Evolutionary conservation across 768 basidiomycete species (phyloP), one percentile per base, ranked within the genome.

Genomic region (Porphyrellus cyaneotinctus): DNA sequence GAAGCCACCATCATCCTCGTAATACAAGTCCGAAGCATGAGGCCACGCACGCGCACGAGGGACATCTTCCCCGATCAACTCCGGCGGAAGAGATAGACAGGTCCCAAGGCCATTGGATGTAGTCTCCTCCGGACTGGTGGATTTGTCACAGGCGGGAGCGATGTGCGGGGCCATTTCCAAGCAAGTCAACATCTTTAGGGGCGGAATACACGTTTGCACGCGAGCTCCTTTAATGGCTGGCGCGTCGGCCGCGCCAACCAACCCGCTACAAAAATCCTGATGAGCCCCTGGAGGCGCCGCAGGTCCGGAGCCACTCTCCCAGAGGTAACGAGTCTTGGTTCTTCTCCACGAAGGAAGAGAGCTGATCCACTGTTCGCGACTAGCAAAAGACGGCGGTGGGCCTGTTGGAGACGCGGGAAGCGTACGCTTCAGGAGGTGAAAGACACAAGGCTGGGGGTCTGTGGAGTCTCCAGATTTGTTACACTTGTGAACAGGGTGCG

Each of bases 161-260:
- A 39, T 45, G 23, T 15, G 33, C 18, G 58, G 46, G 20, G 36
- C 26, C 59, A 63, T 64, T 22, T 62, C 58, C 15, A 43, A 43
- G 53, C 50, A 33, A 41, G 46, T 47, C 32, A 37, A 26, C 28
- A 67, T 64, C 23, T 59, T 76, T 59, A 70, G 72, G 87, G 88
- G 88, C 85, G 87, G 85, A 84, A 84, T 78, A 76, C 84, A 84
- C 83, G 85, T 84, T 80, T 88, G 78, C 80, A 84, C 85, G 84
- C 74, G 84, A 71, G 78, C 66, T 82, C 87, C 87, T 87, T 89
- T 88, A 87, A 87, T 88, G 75, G 82, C 84, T 65, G 78, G 68
- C 75, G 84, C 85, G 87, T 87, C 81, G 68, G 68, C 83, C 84
- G 87, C 84, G 74, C 71, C 75, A 70, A 79, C 76, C 81, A 88